phyloP scores from a whole-genome alignment of 108 stramenopile species.

The Parietichytrium sp. region DNA sequence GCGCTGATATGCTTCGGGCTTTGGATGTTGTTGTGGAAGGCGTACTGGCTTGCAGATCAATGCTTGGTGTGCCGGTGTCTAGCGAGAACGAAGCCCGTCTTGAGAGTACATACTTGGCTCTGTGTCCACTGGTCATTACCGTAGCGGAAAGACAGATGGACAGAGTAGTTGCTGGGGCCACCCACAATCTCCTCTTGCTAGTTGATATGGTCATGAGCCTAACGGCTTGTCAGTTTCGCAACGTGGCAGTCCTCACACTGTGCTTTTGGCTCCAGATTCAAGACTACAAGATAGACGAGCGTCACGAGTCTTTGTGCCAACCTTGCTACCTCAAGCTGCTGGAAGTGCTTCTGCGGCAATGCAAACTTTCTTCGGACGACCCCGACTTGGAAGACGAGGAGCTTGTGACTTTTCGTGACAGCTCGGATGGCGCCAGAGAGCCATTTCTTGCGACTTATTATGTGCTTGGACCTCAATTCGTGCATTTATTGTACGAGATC shows the following conservation, averaged over 20 bases:
- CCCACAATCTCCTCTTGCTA: background rate
- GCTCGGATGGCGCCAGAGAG: conserved; percentile 18
- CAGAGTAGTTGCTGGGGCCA: background rate
- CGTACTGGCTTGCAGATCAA: background rate
- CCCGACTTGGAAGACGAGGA: background rate
- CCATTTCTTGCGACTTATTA: background rate
- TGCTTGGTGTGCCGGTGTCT: background rate
- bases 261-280: background rate
- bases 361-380: background rate
- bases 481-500: background rate
- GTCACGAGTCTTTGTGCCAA: conserved; percentile 23
- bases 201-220: background rate
- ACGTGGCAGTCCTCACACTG: background rate
- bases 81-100: background rate
- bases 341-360: conserved; percentile 13
- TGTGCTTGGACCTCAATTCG: conserved; percentile 17
- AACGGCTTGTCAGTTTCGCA: background rate
- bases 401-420: conserved; percentile 7
- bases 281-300: background rate
- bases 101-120: background rate
- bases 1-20: background rate
- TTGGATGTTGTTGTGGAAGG: conserved; percentile 11
- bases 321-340: conserved; percentile 13
- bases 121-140: background rate
- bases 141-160: background rate